Percentiles rank a stretch among this genome's conserved stretches.
Conservation (phyloP, 805 yeast genomes). For the Blastobotrys americana region DNA sequence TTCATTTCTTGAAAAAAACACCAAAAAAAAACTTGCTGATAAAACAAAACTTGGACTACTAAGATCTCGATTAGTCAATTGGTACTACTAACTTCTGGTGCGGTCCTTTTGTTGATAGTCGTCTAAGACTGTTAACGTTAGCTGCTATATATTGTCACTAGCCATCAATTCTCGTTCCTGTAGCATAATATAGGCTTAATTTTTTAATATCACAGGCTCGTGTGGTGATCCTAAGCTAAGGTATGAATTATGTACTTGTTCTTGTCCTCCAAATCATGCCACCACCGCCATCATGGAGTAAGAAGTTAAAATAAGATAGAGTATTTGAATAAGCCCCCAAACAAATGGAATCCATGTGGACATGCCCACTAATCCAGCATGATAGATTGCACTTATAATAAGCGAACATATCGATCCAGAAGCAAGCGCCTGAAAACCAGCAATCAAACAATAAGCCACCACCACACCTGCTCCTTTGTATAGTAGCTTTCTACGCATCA, state of each 20-base stretch:
- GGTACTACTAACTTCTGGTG: too few species aligned
- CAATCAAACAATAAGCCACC: slow-evolving; percentile 43
- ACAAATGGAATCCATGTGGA: slow-evolving; percentile 92
- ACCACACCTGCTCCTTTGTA: slow-evolving; percentile 33
- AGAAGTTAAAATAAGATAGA: slow-evolving; percentile 59
- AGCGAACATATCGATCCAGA: slow-evolving; percentile 76
- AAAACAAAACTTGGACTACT: too few species aligned
- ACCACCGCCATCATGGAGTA: slow-evolving; percentile 51
- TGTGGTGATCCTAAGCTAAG: too few species aligned
- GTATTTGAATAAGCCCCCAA: slow-evolving; percentile 62
- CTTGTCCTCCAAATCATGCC: too few species aligned
- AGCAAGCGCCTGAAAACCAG: slow-evolving; percentile 56
- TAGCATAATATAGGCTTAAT: too few species aligned
- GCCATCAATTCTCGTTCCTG: too few species aligned
- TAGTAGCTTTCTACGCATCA: slow-evolving; percentile 41
- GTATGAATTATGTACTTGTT: too few species aligned
- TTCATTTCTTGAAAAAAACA: slow-evolving; percentile 44
- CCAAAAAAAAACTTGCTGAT: not conserved
- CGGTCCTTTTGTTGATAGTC: too few species aligned
- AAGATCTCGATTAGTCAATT: too few species aligned
- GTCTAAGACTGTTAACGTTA: too few species aligned
- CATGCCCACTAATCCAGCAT: slow-evolving; percentile 77
- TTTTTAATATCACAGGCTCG: too few species aligned
- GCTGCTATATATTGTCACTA: too few species aligned
- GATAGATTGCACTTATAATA: slow-evolving; percentile 64